phyloP scores from a whole-genome alignment of 305 asterid species.

The Fraxinus greggii region DNA sequence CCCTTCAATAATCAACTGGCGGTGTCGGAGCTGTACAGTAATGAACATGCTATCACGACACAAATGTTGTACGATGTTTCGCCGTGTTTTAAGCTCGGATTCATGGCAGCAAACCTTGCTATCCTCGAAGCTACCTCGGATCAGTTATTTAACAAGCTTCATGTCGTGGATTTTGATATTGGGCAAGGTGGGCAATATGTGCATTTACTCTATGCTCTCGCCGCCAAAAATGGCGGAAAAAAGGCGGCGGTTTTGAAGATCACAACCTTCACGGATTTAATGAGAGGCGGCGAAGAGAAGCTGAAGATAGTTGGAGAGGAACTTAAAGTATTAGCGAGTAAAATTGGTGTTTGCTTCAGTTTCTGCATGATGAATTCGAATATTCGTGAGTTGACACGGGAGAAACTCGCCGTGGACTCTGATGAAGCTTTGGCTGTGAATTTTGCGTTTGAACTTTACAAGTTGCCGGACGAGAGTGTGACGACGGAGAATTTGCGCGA shows the following conservation, averaged over 20 bases:
- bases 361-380: constrained; percentile 32
- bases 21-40: constrained; percentile 39
- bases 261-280: constrained; percentile 50
- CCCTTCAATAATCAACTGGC: constrained; percentile 38
- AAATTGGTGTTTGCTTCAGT: constrained; percentile 43
- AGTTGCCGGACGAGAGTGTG: constrained; percentile 88
- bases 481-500: constrained; percentile 74
- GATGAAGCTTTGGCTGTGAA: constrained; percentile 79
- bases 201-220: constrained; percentile 74
- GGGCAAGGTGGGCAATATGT: constrained; percentile 71
- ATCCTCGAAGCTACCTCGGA: constrained; percentile 66
- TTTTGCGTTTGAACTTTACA: constrained; percentile 70
- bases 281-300: constrained; percentile 39
- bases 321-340: constrained; percentile 40
- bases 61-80: constrained; percentile 57
- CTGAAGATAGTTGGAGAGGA: constrained; percentile 36
- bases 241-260: constrained; percentile 43
- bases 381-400: constrained; percentile 43
- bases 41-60: constrained; percentile 49
- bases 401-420: constrained; percentile 40
- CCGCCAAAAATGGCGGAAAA: constrained; percentile 35
- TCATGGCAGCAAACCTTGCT: constrained; percentile 84
- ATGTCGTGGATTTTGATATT: constrained; percentile 74
- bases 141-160: constrained; percentile 38
- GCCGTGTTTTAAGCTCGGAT: constrained; percentile 83